Evolutionary conservation across 805 yeast genomes (phyloP).

Genomic region (Kuraishia piskuri): DNA sequence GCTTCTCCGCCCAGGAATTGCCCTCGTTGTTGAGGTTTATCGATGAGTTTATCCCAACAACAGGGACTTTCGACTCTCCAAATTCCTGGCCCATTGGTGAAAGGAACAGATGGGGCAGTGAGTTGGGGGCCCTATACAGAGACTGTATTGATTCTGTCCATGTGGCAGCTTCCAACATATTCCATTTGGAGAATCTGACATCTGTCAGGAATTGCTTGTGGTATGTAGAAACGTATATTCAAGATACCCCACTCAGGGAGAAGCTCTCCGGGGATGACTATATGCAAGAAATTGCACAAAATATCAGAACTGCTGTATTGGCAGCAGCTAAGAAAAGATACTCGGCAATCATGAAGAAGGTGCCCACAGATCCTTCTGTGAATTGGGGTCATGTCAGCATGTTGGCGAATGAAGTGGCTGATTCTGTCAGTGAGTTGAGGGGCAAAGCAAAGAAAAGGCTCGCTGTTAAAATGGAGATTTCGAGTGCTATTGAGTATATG

Average conservation of each 20-base stretch:
- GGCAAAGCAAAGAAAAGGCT: not conserved
- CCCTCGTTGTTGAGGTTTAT: not conserved
- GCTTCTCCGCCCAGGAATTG: slow-evolving; percentile 6
- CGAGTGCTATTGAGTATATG: not conserved
- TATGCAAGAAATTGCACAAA: not conserved
- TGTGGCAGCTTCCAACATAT: not conserved
- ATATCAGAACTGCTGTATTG: slow-evolving; percentile 19
- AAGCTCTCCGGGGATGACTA: not conserved
- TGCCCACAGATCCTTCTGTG: slow-evolving; percentile 41
- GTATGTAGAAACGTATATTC: not conserved
- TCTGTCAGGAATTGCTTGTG: not conserved
- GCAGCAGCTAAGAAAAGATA: slow-evolving; percentile 29
- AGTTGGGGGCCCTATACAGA: not conserved
- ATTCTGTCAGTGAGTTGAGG: not conserved
- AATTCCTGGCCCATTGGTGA: not conserved
- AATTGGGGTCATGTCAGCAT: slow-evolving; percentile 2
- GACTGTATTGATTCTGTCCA: not conserved
- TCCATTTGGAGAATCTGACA: not conserved
- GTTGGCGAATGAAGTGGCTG: not conserved
- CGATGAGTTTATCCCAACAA: not conserved
- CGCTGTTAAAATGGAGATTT: not conserved
- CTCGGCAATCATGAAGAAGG: slow-evolving; percentile 27
- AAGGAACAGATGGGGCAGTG: not conserved
- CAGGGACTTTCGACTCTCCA: not conserved
- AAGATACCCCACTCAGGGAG: not conserved